Conservation (phyloP, 129 eudicot species). For the Arctium minus region DNA sequence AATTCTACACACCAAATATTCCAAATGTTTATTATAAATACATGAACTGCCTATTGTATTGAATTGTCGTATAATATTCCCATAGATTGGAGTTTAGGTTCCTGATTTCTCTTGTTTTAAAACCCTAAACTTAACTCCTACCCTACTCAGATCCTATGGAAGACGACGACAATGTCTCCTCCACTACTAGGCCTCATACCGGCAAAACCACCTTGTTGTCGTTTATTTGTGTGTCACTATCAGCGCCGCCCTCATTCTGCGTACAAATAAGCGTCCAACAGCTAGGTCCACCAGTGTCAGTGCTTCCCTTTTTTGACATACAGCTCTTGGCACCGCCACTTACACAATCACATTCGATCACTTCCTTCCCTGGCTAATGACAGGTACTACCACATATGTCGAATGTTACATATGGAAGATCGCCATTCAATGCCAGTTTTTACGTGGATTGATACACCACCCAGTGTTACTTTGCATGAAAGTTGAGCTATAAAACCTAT, state of each 20-base stretch:
- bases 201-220: not conserved
- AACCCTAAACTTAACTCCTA: not conserved
- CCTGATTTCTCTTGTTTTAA: not conserved
- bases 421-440: not conserved
- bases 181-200: not conserved
- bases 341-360: not conserved
- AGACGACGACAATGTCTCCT: not conserved
- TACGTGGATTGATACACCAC: not conserved
- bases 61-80: not conserved
- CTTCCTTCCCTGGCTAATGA: not conserved
- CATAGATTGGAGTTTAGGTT: not conserved
- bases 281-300: too few relatives aligned
- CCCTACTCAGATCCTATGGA: not conserved
- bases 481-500: too few relatives aligned
- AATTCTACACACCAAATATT: too few relatives aligned
- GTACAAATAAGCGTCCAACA: not conserved
- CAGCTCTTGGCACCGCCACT: not conserved
- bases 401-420: not conserved
- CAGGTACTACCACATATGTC: not conserved
- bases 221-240: not conserved
- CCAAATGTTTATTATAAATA: too few relatives aligned
- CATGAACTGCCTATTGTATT: too few relatives aligned
- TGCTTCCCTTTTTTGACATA: not conserved
- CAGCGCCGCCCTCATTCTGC: not conserved
- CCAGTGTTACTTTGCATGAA: too few relatives aligned